Evolutionary conservation across 306 rosid genomes (phyloP).

Genomic region (Pterocarpus santalinus): DNA sequence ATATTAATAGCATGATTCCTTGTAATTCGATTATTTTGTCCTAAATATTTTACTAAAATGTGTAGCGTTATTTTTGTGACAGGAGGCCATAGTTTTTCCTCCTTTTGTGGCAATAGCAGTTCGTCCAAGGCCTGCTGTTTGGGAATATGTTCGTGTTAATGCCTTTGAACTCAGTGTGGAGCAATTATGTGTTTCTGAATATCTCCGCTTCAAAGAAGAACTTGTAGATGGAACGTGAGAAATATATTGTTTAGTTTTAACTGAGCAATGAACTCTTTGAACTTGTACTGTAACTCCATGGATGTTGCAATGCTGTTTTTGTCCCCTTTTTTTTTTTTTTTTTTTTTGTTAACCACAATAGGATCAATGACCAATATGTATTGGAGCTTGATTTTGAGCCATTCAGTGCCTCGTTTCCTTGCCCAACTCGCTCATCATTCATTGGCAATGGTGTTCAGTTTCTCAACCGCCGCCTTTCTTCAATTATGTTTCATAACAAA

Average conservation of each 20-base stretch:
- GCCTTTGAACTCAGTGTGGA: slow-evolving; percentile 69
- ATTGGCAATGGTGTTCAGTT: slow-evolving; percentile 97
- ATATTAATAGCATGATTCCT: too few species aligned
- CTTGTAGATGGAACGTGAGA: slow-evolving; percentile 63
- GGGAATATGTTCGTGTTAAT: slow-evolving; percentile 71
- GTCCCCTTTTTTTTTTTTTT: background rate
- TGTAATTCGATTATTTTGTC: too few species aligned
- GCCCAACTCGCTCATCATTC: slow-evolving; percentile 84
- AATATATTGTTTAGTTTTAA: slow-evolving; percentile 9
- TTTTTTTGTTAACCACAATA: slow-evolving; percentile 11
- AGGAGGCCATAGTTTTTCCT: slow-evolving; percentile 58
- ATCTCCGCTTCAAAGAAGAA: slow-evolving; percentile 72
- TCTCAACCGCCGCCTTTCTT: slow-evolving; percentile 94
- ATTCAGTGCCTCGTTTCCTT: slow-evolving; percentile 86
- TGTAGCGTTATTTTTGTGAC: slow-evolving; percentile 19
- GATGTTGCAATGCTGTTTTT: background rate
- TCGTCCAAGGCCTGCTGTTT: slow-evolving; percentile 41
- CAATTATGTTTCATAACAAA: slow-evolving; percentile 80
- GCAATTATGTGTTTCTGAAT: slow-evolving; percentile 66
- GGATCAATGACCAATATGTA: slow-evolving; percentile 54
- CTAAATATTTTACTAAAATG: too few species aligned
- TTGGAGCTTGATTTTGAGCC: slow-evolving; percentile 96
- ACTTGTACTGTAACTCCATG: slow-evolving; percentile 19
- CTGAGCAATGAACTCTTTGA: background rate
- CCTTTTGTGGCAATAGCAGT: slow-evolving; percentile 40